phyloP scores from a whole-genome alignment of 768 basidiomycete genomes.

The Hericium erinaceus region DNA sequence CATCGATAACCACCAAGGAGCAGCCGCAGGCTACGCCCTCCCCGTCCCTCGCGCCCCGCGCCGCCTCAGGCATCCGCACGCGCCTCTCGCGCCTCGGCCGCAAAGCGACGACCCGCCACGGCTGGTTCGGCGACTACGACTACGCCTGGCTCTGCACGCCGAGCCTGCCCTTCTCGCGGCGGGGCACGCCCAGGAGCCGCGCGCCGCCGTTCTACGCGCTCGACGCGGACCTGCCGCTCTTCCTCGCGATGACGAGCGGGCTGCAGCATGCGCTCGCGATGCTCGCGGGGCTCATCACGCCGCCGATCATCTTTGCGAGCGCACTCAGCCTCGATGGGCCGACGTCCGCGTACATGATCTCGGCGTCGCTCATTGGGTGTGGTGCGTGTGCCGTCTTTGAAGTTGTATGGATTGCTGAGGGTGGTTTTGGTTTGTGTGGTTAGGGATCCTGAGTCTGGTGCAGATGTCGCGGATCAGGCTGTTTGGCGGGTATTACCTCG shows the following conservation, averaged over 20 bases:
- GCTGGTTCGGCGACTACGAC: constrained; percentile 83
- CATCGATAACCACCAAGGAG: constrained; percentile 19
- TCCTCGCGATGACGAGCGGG: constrained; percentile 66
- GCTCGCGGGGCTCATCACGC: constrained; percentile 76
- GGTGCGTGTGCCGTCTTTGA: constrained; percentile 31
- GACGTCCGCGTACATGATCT: constrained; percentile 70
- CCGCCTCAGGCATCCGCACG: constrained; percentile 3
- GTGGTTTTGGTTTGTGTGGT: too few relatives aligned
- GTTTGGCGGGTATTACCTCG: constrained; percentile 55
- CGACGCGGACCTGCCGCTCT: constrained; percentile 60
- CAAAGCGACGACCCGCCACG: constrained; percentile 43
- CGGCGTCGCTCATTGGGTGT: constrained; percentile 71
- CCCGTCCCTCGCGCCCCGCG: constrained; percentile 1
- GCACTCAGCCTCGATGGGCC: constrained; percentile 46
- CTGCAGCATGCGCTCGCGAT: constrained; percentile 73
- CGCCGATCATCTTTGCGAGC: constrained; percentile 72
- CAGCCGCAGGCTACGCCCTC: constrained; percentile 20
- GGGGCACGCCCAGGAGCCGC: constrained; percentile 19
- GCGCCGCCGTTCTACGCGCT: constrained; percentile 70
- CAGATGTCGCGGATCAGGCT: constrained; percentile 69
- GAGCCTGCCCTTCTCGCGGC: constrained; percentile 37
- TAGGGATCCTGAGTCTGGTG: constrained; percentile 65
- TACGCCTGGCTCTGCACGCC: constrained; percentile 67
- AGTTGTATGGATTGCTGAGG: not conserved
- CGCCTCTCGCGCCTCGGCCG: constrained; percentile 13